A percentile compares a stretch with the other conserved stretches of the same genome.
These are phyloP conservation scores for Phtheirospermum japonicum DNA, from an alignment of 257 asterid species.

Conservation along the genomic window DNA sequence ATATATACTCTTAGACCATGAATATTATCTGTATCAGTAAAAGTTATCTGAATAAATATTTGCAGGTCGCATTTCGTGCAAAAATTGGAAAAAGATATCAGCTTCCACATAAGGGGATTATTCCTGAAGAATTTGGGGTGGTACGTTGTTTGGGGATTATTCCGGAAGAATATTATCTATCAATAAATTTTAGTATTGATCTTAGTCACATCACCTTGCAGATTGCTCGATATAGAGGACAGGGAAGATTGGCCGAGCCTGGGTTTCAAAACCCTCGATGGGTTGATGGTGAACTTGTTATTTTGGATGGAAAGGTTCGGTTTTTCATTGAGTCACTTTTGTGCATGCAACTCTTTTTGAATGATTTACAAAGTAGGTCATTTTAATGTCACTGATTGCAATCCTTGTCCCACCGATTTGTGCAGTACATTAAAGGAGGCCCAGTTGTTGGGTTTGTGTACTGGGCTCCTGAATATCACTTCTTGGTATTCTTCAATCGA, in stretches of 20 bases:
- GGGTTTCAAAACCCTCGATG: constrained; percentile 83
- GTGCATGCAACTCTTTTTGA: constrained; percentile 2
- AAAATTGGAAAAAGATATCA: constrained; percentile 85
- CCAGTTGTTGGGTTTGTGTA: constrained; percentile 94
- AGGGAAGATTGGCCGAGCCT: constrained; percentile 91
- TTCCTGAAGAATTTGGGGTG: constrained; percentile 99
- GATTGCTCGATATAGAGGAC: constrained; percentile 96
- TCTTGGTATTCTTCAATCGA: constrained; percentile 83
- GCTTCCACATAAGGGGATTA: constrained; percentile 92
- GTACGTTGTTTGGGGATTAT: constrained; percentile 40
- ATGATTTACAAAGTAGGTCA: constrained; percentile 4
- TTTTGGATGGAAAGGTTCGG: constrained; percentile 89
- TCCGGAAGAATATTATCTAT: constrained; percentile 15
- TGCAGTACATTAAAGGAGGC: constrained; percentile 90
- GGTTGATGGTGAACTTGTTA: constrained; percentile 98
- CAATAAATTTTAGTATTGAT: constrained; percentile 21
- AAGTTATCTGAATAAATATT: not conserved
- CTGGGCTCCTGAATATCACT: constrained; percentile 89
- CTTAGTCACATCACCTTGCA: constrained; percentile 31
- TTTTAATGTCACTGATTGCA: constrained; percentile 16
- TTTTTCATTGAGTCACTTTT: constrained; percentile 19
- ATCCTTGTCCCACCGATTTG: constrained; percentile 15
- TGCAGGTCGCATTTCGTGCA: constrained; percentile 93
- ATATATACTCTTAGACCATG: too few relatives aligned
- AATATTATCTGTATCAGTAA: too few relatives aligned